Base-by-base conservation (phyloP, 208 protist genomes). In the Acanthamoeba culbertsoni region DNA sequence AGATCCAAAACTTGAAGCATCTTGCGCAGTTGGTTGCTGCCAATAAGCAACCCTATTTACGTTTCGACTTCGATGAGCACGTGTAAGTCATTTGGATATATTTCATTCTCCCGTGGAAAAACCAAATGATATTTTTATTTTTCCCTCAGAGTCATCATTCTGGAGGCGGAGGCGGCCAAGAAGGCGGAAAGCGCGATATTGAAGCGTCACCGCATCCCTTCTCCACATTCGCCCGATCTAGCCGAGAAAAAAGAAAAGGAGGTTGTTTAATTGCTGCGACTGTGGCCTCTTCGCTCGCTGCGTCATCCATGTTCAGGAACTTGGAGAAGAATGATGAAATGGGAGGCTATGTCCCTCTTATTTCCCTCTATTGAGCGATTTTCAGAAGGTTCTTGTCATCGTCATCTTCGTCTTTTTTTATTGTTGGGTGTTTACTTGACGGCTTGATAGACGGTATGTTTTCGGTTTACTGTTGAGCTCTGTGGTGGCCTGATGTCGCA, bases 1-100 rank as follows among this genome's bases (percentile, higher is more conserved):
- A 84, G 73, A 84, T 84, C 26, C 37, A 95, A 33, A 93, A 95
- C 86, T 35, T 96, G n/a, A 89, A 86, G 65, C 95, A 96, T 26
- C 43, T 96, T 0, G 93, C 46, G 20, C n/a, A 95, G 79, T 16
- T 95, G 26, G 86, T 95, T 26, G 91, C 40, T n/a, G 35, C 20
- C 57, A 79, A 62, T 40, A n/a, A 92, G 65, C 31, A 79, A 31
- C 28, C 40, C 45, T 92, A 92, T 37, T 28, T 92, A 2, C 88
- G 88, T n/a, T 92, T 92, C 62, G 88, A 92, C 26, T 92, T 92
- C 48, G 88, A 92, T 48, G 55, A 92, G 20, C 48, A 90, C n/a
- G 82, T 68, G 82, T 90, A 90, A 28, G 82, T 51, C 35, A 6
- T 20, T 62, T 86, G 7, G 7, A 33, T 12, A 77, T 20, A 12